Percentiles rank a stretch among this genome's conserved stretches.
Evolutionary conservation across 495 filamentous ascomycete species (phyloP).

Genomic region (Trichoderma parareesei): DNA sequence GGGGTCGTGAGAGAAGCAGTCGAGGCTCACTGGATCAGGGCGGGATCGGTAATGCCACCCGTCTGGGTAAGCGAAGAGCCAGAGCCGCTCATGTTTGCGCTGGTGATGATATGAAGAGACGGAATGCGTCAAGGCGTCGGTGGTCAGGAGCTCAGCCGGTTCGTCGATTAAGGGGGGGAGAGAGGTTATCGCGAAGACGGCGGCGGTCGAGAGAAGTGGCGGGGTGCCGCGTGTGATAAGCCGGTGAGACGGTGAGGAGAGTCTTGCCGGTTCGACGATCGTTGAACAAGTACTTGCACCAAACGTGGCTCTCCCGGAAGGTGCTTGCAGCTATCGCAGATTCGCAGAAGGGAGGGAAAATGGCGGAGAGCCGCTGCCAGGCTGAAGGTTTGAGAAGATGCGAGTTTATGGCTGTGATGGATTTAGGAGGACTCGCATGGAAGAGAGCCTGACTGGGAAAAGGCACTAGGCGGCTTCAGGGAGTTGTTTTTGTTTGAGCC

Average conservation of each 20-base stretch:
- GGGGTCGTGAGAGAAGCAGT: background rate
- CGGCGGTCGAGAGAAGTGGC: slow-evolving; percentile 1
- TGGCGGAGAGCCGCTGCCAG: slow-evolving; percentile 1
- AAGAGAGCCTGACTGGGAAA: background rate
- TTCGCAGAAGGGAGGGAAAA: background rate
- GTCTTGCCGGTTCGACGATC: no score
- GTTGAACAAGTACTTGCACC: background rate
- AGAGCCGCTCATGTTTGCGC: slow-evolving; percentile 6
- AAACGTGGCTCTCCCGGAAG: background rate
- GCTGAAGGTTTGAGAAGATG: background rate
- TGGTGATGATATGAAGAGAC: background rate
- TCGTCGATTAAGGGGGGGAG: background rate
- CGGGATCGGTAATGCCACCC: slow-evolving; percentile 52
- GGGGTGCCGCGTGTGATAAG: slow-evolving; percentile 3
- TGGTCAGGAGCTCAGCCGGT: background rate
- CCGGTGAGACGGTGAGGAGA: background rate
- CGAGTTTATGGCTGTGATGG: slow-evolving; percentile 5
- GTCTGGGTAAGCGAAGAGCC: slow-evolving; percentile 27
- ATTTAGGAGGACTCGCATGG: background rate
- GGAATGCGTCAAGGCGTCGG: background rate
- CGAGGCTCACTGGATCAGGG: slow-evolving; percentile 46
- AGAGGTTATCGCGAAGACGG: slow-evolving; percentile 6
- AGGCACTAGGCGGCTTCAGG: background rate
- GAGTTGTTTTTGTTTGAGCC: background rate
- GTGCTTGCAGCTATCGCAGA: background rate